These are phyloP conservation scores for Trypanosoma melophagium DNA, from an alignment of 208 protist genomes.

Conservation along the genomic window DNA sequence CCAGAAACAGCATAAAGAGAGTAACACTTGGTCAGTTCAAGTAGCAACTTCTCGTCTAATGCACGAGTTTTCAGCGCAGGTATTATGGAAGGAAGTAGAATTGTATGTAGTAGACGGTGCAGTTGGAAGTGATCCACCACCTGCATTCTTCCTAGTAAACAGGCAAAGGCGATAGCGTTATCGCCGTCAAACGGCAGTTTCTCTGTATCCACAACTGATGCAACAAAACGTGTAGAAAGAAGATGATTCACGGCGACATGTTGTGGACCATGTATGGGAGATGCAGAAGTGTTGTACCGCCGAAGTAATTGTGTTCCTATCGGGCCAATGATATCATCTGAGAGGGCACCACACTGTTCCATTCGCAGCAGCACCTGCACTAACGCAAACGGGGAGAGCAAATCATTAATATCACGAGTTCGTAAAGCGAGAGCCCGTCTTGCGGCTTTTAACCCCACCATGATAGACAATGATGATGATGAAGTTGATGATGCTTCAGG, in stretches of 20 bases:
- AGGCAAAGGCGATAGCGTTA: conserved; percentile 42
- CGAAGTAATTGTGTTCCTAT: conserved; percentile 35
- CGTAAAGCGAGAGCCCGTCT: conserved; percentile 60
- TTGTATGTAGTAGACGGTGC: conserved; percentile 63
- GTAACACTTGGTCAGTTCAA: conserved; percentile 32
- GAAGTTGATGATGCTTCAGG: no score
- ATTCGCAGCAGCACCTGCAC: conserved; percentile 48
- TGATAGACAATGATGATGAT: not conserved
- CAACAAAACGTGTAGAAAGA: conserved; percentile 31
- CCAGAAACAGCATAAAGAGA: conserved; percentile 68
- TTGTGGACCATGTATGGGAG: conserved; percentile 15
- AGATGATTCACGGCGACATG: conserved; percentile 37
- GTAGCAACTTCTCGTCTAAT: conserved; percentile 1
- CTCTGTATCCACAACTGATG: conserved; percentile 12
- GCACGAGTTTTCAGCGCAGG: conserved; percentile 25
- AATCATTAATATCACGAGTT: conserved; percentile 33
- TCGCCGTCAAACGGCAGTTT: conserved; percentile 25
- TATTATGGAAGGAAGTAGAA: conserved; percentile 58
- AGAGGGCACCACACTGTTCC: conserved; percentile 59
- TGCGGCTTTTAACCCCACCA: conserved; percentile 26
- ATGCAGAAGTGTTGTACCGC: conserved; percentile 16
- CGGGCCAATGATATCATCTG: conserved; percentile 74
- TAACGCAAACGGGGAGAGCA: conserved; percentile 35
- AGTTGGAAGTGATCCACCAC: conserved; percentile 67
- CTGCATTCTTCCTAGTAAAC: conserved; percentile 51